Conservation (phyloP, 805 yeast species). For the Ogataea saltuana region DNA sequence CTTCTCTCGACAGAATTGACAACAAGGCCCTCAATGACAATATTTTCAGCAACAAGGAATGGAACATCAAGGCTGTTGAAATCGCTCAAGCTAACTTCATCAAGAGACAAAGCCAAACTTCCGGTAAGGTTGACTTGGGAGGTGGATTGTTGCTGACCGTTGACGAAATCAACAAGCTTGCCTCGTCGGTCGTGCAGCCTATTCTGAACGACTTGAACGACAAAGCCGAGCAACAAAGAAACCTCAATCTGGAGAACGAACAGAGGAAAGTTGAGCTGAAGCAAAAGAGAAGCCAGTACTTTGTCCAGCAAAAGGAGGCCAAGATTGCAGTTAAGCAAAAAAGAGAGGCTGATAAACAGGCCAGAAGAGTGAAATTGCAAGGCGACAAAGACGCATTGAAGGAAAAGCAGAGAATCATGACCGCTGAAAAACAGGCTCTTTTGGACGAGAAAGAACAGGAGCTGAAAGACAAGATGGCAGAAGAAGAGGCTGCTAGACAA, state of each 20-base stretch:
- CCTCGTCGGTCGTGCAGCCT: conserved; percentile 78
- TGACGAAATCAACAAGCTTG: conserved; percentile 76
- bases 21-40: conserved; percentile 26
- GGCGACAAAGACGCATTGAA: conserved; percentile 49
- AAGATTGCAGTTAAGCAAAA: conserved; percentile 38
- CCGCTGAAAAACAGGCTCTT: conserved; percentile 36
- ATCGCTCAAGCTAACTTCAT: conserved; percentile 70
- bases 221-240: conserved; percentile 71
- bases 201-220: conserved; percentile 70
- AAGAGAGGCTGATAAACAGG: conserved; percentile 34
- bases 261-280: conserved; percentile 43
- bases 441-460: conserved; percentile 50
- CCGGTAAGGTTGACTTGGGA: conserved; percentile 74
- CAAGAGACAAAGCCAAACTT: conserved; percentile 46
- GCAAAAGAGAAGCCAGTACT: conserved; percentile 39
- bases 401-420: conserved; percentile 46
- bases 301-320: conserved; percentile 40
- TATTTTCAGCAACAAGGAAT: conserved; percentile 33
- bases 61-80: conserved; percentile 71
- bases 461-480: conserved; percentile 38
- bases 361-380: conserved; percentile 48
- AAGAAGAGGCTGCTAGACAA: conserved; percentile 42
- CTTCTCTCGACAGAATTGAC: conserved; percentile 31
- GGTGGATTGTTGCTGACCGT: conserved; percentile 82
- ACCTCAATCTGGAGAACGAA: conserved; percentile 47